These are phyloP conservation scores for Candida endomychidarum DNA, from an alignment of 805 yeast genomes.

Conservation along the genomic window DNA sequence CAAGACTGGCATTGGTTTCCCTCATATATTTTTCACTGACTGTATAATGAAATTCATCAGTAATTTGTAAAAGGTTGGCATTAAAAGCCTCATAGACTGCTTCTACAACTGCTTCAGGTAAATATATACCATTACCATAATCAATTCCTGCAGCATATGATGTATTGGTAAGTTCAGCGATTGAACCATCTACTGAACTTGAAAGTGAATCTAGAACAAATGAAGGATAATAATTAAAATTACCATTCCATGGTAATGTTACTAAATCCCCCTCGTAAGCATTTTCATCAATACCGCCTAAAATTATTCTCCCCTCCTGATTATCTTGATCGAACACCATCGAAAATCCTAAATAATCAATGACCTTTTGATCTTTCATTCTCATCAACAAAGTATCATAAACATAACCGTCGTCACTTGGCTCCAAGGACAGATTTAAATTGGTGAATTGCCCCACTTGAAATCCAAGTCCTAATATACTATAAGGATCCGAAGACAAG, in stretches of 20 bases:
- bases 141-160: background rate
- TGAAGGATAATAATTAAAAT: background rate
- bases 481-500: constrained; percentile 4
- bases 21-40: too few species aligned
- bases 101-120: background rate
- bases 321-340: constrained; percentile 21
- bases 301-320: constrained; percentile 22
- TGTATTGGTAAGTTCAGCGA: background rate
- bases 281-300: constrained; percentile 29
- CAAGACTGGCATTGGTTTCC: too few species aligned
- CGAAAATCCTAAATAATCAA: constrained; percentile 26
- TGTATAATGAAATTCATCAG: too few species aligned
- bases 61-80: too few species aligned
- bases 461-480: constrained; percentile 16
- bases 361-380: background rate
- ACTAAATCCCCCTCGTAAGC: constrained; percentile 22
- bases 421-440: constrained; percentile 24
- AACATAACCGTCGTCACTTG: constrained; percentile 11
- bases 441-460: constrained; percentile 7
- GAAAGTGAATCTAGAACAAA: background rate
- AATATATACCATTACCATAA: background rate
- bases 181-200: background rate
- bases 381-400: background rate
- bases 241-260: constrained; percentile 19
- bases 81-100: too few species aligned